phyloP scores from a whole-genome alignment of 441 rosid genomes.

The Arabidopsis lyrata region DNA sequence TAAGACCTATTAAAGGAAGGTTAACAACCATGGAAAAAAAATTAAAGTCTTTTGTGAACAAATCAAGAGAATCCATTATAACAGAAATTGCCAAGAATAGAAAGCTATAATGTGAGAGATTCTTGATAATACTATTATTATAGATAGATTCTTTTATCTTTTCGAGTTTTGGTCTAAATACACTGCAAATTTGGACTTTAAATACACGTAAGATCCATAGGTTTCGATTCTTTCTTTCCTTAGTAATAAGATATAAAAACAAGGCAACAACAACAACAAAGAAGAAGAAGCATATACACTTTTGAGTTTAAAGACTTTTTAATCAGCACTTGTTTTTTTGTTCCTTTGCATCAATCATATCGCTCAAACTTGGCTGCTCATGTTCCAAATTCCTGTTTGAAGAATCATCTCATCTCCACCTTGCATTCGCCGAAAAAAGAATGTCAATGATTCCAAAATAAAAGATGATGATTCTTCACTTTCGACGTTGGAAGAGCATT shows the following conservation, averaged over 20 bases:
- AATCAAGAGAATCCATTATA: slow-evolving; percentile 10
- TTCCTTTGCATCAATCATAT: slow-evolving; percentile 39
- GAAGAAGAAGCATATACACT: slow-evolving; percentile 38
- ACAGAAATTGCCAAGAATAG: slow-evolving; percentile 35
- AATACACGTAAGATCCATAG: slow-evolving; percentile 35
- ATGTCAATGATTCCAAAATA: slow-evolving; percentile 46
- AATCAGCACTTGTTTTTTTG: slow-evolving; percentile 22
- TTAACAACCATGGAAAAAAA: background rate
- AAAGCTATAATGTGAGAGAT: slow-evolving; percentile 38
- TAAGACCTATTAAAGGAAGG: background rate
- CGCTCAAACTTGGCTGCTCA: slow-evolving; percentile 42
- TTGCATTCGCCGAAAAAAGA: slow-evolving; percentile 25
- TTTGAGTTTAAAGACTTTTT: slow-evolving; percentile 22
- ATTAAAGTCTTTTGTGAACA: background rate
- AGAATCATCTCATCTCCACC: slow-evolving; percentile 44
- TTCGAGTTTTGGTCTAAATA: slow-evolving; percentile 33
- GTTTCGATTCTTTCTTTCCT: slow-evolving; percentile 39
- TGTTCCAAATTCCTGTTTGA: slow-evolving; percentile 19
- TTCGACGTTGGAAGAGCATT: slow-evolving; percentile 42
- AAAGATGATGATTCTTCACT: slow-evolving; percentile 43
- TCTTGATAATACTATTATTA: slow-evolving; percentile 23
- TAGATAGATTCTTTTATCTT: slow-evolving; percentile 23
- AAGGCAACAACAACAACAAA: background rate
- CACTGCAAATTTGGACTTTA: slow-evolving; percentile 36
- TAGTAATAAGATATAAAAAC: slow-evolving; percentile 21